Evolutionary conservation across 83 land plant species (phyloP).

Genomic region (Diphasiastrum complanatum): DNA sequence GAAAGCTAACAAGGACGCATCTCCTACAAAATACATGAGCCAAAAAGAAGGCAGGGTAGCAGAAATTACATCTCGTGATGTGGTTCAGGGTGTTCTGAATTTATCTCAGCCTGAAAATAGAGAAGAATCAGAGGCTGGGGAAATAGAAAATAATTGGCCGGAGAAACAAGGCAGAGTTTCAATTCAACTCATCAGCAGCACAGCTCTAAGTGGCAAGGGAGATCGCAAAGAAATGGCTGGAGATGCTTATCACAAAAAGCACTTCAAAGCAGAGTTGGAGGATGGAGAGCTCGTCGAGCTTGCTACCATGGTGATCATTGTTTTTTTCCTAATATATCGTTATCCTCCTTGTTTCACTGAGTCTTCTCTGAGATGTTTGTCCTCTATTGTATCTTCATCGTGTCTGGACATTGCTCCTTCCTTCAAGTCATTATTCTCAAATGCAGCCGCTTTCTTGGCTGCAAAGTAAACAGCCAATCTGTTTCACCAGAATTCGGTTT

Average conservation of each 20-base stretch:
- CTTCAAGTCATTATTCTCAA: no score
- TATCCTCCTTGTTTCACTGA: no score
- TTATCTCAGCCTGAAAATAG: background rate
- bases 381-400: no score
- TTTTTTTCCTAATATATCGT: no score
- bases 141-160: constrained; percentile 13
- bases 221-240: constrained; percentile 18
- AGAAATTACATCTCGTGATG: background rate
- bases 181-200: constrained; percentile 2
- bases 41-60: background rate
- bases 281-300: constrained; percentile 44
- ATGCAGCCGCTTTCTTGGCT: no score
- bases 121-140: constrained; percentile 24
- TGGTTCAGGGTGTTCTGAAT: background rate
- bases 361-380: no score
- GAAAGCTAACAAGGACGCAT: background rate
- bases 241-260: constrained; percentile 25
- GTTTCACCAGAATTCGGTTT: no score
- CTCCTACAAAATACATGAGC: background rate
- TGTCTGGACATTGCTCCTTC: no score
- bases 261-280: constrained; percentile 31
- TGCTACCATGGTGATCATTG: constrained; percentile 40
- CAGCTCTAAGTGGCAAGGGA: background rate
- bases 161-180: constrained; percentile 20
- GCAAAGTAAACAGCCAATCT: no score